phyloP scores from a whole-genome alignment of 805 yeast species.

The Komagataella populi region DNA sequence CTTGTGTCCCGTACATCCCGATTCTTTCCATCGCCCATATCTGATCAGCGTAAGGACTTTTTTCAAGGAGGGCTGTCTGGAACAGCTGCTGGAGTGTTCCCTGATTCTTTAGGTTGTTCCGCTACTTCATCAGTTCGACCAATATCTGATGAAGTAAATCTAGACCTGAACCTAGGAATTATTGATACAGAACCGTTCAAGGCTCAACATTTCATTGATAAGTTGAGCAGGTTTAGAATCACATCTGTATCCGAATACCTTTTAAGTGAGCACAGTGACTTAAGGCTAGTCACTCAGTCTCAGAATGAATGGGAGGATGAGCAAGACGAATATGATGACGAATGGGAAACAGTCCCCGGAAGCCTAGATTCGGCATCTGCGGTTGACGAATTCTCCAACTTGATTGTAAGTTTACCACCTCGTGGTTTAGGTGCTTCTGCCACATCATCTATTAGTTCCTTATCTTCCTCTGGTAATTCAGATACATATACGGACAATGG shows the following conservation, averaged over 20 bases:
- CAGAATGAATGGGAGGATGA: not conserved
- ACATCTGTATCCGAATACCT: not conserved
- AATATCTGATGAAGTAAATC: not conserved
- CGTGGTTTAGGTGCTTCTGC: not conserved
- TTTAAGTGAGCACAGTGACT: not conserved
- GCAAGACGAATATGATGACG: not conserved
- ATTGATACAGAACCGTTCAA: not conserved
- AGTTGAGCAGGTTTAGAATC: not conserved
- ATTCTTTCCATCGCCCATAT: constrained; percentile 20
- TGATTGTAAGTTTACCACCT: not conserved
- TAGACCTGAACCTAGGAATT: not conserved
- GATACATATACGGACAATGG: not conserved
- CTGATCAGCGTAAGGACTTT: constrained; percentile 8
- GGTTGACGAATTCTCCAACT: not conserved
- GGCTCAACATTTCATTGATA: not conserved
- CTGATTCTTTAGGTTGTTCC: not conserved
- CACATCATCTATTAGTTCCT: not conserved
- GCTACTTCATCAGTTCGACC: not conserved
- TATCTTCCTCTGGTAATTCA: not conserved
- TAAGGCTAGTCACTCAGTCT: not conserved
- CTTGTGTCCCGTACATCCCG: constrained; percentile 14
- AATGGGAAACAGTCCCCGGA: not conserved
- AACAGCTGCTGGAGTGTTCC: not conserved
- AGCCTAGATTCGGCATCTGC: not conserved
- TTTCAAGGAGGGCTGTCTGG: constrained; percentile 2